Percentiles rank a stretch among this genome's conserved stretches.
phyloP scores from a whole-genome alignment of 2,329 filamentous ascomycete genomes.

The Rhinocladiella similis region DNA sequence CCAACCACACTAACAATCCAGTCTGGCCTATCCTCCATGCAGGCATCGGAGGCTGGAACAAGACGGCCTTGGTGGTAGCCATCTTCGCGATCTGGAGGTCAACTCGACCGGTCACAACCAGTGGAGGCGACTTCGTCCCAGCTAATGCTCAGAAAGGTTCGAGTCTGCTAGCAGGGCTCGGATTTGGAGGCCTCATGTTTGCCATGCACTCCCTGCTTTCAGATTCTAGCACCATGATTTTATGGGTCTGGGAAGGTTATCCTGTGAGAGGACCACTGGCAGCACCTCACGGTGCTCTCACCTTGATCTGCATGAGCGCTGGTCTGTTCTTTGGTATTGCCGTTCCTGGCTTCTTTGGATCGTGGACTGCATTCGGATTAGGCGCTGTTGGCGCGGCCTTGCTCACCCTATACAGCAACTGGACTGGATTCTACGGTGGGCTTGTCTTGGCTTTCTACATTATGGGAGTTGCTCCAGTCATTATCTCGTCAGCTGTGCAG shows the following conservation, averaged over 20 bases:
- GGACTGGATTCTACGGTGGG: conserved; percentile 86
- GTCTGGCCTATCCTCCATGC: conserved; percentile 94
- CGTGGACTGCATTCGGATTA: conserved; percentile 76
- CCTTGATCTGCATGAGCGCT: conserved; percentile 80
- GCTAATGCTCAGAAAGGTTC: conserved; percentile 64
- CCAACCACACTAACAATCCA: conserved; percentile 91
- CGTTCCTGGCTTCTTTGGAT: conserved; percentile 67
- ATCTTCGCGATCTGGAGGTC: conserved; percentile 74
- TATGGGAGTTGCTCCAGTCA: conserved; percentile 72
- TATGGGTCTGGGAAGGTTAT: conserved; percentile 97
- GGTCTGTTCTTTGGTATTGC: conserved; percentile 77
- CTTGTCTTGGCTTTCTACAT: conserved; percentile 75
- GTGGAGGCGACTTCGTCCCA: conserved; percentile 51
- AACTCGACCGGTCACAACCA: conserved; percentile 63
- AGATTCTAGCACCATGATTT: conserved; percentile 97
- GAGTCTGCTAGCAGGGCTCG: conserved; percentile 69
- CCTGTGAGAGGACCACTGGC: conserved; percentile 85
- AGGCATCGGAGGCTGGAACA: conserved; percentile 90
- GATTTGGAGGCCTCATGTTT: conserved; percentile 83
- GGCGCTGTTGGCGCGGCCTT: conserved; percentile 78
- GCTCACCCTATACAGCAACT: conserved; percentile 75
- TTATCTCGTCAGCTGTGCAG: conserved; percentile 74
- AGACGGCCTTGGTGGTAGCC: conserved; percentile 73
- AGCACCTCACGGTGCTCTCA: conserved; percentile 86
- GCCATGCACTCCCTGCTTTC: conserved; percentile 89